phyloP scores from a whole-genome alignment of 2,329 filamentous ascomycete genomes.

The Didymella pomorum region DNA sequence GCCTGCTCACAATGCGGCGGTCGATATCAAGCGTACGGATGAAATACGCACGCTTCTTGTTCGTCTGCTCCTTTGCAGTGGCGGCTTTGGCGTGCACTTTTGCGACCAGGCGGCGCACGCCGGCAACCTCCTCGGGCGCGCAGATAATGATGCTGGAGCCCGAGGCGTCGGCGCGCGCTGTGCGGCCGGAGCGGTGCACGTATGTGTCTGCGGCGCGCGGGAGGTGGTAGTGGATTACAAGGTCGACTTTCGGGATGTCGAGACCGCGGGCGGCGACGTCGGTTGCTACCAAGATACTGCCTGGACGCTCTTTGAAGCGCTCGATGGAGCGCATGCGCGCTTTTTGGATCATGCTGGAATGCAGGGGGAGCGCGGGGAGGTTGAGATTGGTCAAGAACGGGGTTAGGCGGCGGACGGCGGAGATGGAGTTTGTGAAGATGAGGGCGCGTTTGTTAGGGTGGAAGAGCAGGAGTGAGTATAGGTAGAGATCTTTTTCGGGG shows the following conservation, averaged over 20 bases:
- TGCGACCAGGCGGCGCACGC: slow-evolving; percentile 81
- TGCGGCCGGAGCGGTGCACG: slow-evolving; percentile 93
- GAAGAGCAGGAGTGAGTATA: slow-evolving; percentile 86
- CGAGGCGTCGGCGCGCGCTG: slow-evolving; percentile 79
- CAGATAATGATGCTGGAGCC: slow-evolving; percentile 90
- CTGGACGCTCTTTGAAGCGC: slow-evolving; percentile 74
- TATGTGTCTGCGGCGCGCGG: slow-evolving; percentile 92
- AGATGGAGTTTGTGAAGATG: slow-evolving; percentile 96
- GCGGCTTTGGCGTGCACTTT: slow-evolving; percentile 77
- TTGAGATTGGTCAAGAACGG: slow-evolving; percentile 85
- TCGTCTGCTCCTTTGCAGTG: slow-evolving; percentile 54
- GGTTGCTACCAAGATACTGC: slow-evolving; percentile 83
- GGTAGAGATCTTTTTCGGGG: slow-evolving; percentile 95
- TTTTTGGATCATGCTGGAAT: slow-evolving; percentile 96
- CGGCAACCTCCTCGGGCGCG: slow-evolving; percentile 86
- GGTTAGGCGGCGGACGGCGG: slow-evolving; percentile 83
- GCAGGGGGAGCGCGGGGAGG: slow-evolving; percentile 77
- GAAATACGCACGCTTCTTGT: slow-evolving; percentile 66
- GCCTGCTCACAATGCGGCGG: slow-evolving; percentile 74
- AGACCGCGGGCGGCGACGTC: slow-evolving; percentile 93
- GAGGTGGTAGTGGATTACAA: slow-evolving; percentile 94
- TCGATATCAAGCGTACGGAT: slow-evolving; percentile 86
- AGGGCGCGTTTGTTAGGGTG: slow-evolving; percentile 82
- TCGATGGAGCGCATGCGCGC: slow-evolving; percentile 92
- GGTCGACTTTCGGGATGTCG: slow-evolving; percentile 87